Percentiles rank a stretch among this genome's conserved stretches.
Evolutionary conservation across 2,329 filamentous ascomycete species (phyloP).

Genomic region (Xylariaceae sp.): DNA sequence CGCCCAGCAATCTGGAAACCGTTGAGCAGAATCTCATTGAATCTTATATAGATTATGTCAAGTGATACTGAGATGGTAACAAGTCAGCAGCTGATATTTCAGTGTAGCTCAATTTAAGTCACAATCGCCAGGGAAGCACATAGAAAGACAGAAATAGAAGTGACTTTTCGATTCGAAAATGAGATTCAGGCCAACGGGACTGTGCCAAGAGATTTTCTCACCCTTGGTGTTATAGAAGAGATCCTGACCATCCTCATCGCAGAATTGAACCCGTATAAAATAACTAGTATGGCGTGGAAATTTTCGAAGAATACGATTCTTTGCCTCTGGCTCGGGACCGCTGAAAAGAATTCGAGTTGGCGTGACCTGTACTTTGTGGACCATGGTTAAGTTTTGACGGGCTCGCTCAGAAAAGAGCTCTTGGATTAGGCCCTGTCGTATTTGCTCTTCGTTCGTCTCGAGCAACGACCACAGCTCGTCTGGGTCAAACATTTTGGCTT

Average conservation of each 20-base stretch:
- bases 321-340: conserved; percentile 69
- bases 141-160: not conserved
- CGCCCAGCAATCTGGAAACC: conserved; percentile 70
- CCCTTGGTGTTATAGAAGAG: conserved; percentile 61
- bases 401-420: conserved; percentile 37
- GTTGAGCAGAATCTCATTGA: conserved; percentile 61
- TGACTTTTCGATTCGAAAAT: too few relatives aligned
- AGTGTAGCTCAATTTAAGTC: not conserved
- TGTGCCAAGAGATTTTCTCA: not conserved
- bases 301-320: conserved; percentile 73
- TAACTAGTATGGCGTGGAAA: conserved; percentile 64
- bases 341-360: conserved; percentile 62
- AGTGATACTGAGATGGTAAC: conserved; percentile 46
- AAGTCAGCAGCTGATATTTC: not conserved
- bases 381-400: conserved; percentile 51
- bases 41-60: conserved; percentile 61
- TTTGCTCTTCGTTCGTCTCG: conserved; percentile 49
- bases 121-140: not conserved
- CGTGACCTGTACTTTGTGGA: conserved; percentile 64
- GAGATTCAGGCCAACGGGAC: too few relatives aligned
- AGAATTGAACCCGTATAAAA: conserved; percentile 75
- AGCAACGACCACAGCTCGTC: conserved; percentile 43
- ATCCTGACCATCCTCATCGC: conserved; percentile 73
- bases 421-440: conserved; percentile 34
- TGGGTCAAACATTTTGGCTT: conserved; percentile 48